Evolutionary conservation across 305 asterid genomes (phyloP).

Genomic region (Fraxinus ornus): DNA sequence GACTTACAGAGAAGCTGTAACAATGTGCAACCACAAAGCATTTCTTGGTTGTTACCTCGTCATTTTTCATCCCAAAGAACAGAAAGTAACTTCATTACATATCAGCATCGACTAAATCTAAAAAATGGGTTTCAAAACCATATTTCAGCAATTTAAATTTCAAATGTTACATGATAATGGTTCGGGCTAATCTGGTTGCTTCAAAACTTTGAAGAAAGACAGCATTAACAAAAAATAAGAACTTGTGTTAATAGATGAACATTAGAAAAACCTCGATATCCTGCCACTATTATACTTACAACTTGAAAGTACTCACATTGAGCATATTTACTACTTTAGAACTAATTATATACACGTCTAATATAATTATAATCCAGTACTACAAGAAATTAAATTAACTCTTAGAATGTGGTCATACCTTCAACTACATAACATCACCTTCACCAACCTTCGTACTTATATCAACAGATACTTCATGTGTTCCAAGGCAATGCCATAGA

Average conservation of each 20-base stretch:
- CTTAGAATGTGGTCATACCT: not conserved
- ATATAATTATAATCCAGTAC: not conserved
- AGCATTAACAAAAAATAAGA: not conserved
- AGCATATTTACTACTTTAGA: not conserved
- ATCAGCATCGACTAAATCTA: not conserved
- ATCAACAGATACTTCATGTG: not conserved
- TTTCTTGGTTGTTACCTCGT: not conserved
- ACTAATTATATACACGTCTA: not conserved
- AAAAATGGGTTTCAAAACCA: not conserved
- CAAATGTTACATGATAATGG: not conserved
- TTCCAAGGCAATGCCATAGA: not conserved
- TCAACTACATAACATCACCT: not conserved
- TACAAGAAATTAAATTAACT: not conserved
- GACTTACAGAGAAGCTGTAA: not conserved
- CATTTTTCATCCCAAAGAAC: not conserved
- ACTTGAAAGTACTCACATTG: not conserved
- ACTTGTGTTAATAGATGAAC: not conserved
- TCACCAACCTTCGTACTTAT: not conserved
- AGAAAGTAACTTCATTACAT: not conserved
- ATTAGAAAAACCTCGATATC: not conserved
- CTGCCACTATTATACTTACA: not conserved
- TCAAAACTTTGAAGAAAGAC: not conserved
- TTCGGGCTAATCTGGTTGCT: not conserved
- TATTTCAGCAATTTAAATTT: not conserved
- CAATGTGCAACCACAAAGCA: not conserved